A percentile compares a stretch with the other conserved stretches of the same genome.
phyloP scores from a whole-genome alignment of 148 eudicot species.

The Nyssa sinensis region DNA sequence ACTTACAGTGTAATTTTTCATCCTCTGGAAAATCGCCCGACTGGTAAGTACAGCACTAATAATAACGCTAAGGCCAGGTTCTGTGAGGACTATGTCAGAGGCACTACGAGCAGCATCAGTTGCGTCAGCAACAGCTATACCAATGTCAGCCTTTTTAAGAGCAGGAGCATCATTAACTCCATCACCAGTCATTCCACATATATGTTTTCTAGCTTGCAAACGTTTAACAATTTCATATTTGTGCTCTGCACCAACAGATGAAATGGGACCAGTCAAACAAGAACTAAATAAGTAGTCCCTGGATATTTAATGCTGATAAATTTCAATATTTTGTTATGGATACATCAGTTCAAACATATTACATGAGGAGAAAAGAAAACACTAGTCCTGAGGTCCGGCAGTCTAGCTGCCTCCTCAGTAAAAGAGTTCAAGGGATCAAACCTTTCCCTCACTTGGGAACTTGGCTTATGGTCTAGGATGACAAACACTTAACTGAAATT shows the following conservation, averaged over 20 bases:
- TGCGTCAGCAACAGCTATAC: slow-evolving; percentile 85
- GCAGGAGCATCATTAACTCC: slow-evolving; percentile 92
- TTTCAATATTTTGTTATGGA: background rate
- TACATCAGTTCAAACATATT: background rate
- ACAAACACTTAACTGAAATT: background rate
- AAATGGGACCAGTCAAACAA: background rate
- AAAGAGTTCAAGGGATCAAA: slow-evolving; percentile 5
- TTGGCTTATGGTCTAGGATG: background rate
- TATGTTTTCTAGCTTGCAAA: slow-evolving; percentile 72
- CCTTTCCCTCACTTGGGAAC: slow-evolving; percentile 1
- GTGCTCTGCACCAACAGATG: slow-evolving; percentile 48
- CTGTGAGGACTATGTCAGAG: slow-evolving; percentile 76
- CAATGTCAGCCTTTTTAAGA: slow-evolving; percentile 75
- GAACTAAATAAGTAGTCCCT: background rate
- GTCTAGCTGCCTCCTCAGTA: background rate
- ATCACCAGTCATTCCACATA: slow-evolving; percentile 86
- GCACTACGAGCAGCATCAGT: slow-evolving; percentile 89
- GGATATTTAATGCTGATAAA: background rate
- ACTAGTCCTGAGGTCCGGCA: background rate
- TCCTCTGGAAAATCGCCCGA: slow-evolving; percentile 74
- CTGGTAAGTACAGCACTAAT: slow-evolving; percentile 80
- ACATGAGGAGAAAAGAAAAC: background rate
- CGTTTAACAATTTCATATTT: slow-evolving; percentile 80
- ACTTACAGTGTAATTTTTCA: slow-evolving; percentile 77
- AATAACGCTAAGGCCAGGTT: slow-evolving; percentile 85